Evolutionary conservation across 2,329 filamentous ascomycete genomes (phyloP).

Genomic region (Nemania serpens): DNA sequence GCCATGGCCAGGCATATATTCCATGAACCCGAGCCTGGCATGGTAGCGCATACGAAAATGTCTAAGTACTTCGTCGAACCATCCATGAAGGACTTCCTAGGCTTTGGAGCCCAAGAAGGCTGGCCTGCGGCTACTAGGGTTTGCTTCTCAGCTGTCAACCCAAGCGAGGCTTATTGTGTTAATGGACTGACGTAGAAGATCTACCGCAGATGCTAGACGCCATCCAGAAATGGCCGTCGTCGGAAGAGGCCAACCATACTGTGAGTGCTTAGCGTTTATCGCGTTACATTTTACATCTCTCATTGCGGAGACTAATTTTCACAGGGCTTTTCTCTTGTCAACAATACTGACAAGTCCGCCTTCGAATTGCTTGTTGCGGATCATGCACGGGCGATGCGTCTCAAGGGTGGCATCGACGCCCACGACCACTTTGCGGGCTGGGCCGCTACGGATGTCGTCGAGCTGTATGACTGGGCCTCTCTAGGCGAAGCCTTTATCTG

Average conservation of each 20-base stretch:
- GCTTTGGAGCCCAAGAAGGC: conserved; percentile 23
- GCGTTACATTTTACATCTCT: no score
- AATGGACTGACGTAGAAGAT: conserved; percentile 22
- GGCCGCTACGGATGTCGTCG: conserved; percentile 14
- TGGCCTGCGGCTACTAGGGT: conserved; percentile 32
- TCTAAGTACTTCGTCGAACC: conserved; percentile 29
- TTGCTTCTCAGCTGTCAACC: background rate
- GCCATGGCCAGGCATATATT: conserved; percentile 41
- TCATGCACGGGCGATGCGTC: conserved; percentile 20
- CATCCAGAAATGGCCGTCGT: conserved; percentile 33
- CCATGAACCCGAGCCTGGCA: conserved; percentile 35
- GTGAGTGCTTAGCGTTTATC: no score
- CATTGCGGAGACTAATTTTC: conserved; percentile 25
- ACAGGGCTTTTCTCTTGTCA: conserved; percentile 32
- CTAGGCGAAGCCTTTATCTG: conserved; percentile 30
- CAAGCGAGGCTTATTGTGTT: background rate
- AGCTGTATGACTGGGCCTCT: conserved; percentile 36
- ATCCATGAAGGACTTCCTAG: conserved; percentile 28
- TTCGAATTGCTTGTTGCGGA: conserved; percentile 24
- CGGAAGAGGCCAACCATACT: conserved; percentile 32
- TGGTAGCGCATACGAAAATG: conserved; percentile 39
- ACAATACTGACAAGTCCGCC: conserved; percentile 26
- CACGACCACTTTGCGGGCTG: conserved; percentile 29
- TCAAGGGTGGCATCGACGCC: conserved; percentile 14
- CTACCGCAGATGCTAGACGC: conserved; percentile 30